These are phyloP conservation scores for Psilocybe sp. DNA, from an alignment of 768 basidiomycete genomes.

Conservation along the genomic window DNA sequence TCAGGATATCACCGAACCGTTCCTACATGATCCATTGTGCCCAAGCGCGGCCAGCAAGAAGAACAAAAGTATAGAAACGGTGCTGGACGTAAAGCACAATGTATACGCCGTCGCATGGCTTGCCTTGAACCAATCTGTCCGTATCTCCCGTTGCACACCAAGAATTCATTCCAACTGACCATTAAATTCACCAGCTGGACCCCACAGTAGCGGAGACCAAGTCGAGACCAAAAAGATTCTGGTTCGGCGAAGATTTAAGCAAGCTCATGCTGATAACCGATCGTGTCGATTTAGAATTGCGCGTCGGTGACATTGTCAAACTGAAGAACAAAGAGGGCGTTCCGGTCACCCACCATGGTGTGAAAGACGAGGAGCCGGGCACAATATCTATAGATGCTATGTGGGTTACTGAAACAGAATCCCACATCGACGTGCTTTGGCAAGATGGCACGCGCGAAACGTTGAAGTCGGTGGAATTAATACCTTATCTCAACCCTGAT, in stretches of 20 bases:
- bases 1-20: no score
- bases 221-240: constrained; percentile 71
- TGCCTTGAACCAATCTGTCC: constrained; percentile 81
- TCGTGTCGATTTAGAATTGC: constrained; percentile 60
- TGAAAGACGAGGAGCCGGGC: constrained; percentile 40
- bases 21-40: no score
- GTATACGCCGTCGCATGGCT: constrained; percentile 84
- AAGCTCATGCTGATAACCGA: constrained; percentile 64
- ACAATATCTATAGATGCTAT: constrained; percentile 53
- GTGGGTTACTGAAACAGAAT: constrained; percentile 67
- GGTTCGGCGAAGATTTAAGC: constrained; percentile 62
- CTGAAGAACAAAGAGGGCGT: constrained; percentile 48
- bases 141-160: constrained; percentile 17
- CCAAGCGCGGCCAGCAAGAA: no score
- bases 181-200: constrained; percentile 50
- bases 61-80: constrained; percentile 51
- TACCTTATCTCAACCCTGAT: constrained; percentile 85
- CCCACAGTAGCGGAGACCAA: constrained; percentile 49
- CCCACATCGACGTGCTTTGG: constrained; percentile 77
- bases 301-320: constrained; percentile 69
- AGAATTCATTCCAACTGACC: neutral
- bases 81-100: constrained; percentile 71
- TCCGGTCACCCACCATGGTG: constrained; percentile 61
- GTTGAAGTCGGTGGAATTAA: constrained; percentile 57
- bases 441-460: constrained; percentile 77